Base-by-base conservation (phyloP, 164 flowering plant species). In the Berberis thunbergii region DNA sequence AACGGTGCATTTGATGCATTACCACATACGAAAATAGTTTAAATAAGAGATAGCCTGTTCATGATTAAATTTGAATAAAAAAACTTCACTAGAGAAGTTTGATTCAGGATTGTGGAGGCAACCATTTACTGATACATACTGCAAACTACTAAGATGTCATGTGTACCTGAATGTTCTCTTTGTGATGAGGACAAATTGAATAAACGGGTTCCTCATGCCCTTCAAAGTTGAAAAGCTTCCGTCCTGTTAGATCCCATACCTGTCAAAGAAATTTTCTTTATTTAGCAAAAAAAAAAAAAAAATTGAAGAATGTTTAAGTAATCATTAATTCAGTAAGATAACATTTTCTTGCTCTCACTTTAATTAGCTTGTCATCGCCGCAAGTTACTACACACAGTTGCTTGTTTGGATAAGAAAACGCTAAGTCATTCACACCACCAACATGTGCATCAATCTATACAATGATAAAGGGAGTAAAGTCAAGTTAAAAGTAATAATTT, bases 201-300 rank as follows among this genome's bases (percentile, higher is more conserved):
- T 85, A 88, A 4, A 91, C 91, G 40, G 96, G 83, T 54, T 96
- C 91, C 66, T 88, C 97, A 70, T 91, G 97, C 26, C 97, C 97
- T 71, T 87, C 97, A 77, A 91, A 89, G 64, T 55, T 84, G 69
- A 69, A 91, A 40, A 85, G 76, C 67, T 64, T 87, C 63, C 84
- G 61, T 60, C 96, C 98, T 3, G 66, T 74, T 54, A 84, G 45
- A 73, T 89, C 96, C 98, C 97, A 89, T 11, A 93, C 97, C 98
- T 93, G 84, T 68, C 74, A 54, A n/a, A 44, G 10, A 60, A 26
- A 7, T n/a, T 2, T 45, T 2, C 26, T 26, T 26, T 3, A n/a
- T 44, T 60, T 44, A 45, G 62, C 50, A 45, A 60, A 60, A 38
- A 10, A 2, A 6, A 1, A 60, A 38, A 60, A 13, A 60, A 44